Percentiles rank a stretch among this genome's conserved stretches.
These are phyloP conservation scores for Echium plantagineum DNA, from an alignment of 257 asterid species.

Conservation along the genomic window DNA sequence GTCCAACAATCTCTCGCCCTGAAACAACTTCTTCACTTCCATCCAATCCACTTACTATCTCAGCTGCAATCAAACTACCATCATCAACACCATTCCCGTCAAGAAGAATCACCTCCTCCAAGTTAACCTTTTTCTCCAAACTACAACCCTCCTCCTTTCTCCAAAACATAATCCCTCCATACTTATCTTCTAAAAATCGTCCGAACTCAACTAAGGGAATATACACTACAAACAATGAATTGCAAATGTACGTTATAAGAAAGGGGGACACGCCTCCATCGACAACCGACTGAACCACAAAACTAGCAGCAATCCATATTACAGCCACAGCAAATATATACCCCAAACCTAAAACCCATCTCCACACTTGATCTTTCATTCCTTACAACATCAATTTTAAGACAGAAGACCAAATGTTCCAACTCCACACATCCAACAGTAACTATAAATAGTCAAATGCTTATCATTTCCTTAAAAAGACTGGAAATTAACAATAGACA, in stretches of 20 bases:
- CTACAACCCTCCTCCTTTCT: constrained; percentile 14
- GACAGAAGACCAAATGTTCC: neutral
- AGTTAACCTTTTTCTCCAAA: constrained; percentile 25
- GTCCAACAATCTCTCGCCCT: constrained; percentile 7
- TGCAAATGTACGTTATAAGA: constrained; percentile 75
- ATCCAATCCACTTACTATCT: constrained; percentile 11
- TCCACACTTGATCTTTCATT: constrained; percentile 57
- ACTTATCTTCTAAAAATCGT: constrained; percentile 55
- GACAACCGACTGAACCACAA: constrained; percentile 85
- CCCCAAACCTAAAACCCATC: constrained; percentile 68
- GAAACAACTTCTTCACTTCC: constrained; percentile 11
- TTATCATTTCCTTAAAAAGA: too few relatives aligned
- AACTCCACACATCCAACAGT: too few relatives aligned
- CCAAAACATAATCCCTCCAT: constrained; percentile 62
- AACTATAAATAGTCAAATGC: too few relatives aligned
- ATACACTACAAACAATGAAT: constrained; percentile 69
- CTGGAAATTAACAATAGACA: too few relatives aligned
- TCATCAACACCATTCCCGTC: constrained; percentile 16
- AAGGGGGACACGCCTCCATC: constrained; percentile 85
- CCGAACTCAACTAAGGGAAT: constrained; percentile 75
- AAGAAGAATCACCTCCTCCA: constrained; percentile 61
- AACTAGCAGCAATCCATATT: constrained; percentile 96
- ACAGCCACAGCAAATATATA: constrained; percentile 75
- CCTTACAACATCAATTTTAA: constrained; percentile 10
- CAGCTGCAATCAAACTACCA: constrained; percentile 11